phyloP scores from a whole-genome alignment of 2,329 filamentous ascomycete species.

The Juglanconis sp. region DNA sequence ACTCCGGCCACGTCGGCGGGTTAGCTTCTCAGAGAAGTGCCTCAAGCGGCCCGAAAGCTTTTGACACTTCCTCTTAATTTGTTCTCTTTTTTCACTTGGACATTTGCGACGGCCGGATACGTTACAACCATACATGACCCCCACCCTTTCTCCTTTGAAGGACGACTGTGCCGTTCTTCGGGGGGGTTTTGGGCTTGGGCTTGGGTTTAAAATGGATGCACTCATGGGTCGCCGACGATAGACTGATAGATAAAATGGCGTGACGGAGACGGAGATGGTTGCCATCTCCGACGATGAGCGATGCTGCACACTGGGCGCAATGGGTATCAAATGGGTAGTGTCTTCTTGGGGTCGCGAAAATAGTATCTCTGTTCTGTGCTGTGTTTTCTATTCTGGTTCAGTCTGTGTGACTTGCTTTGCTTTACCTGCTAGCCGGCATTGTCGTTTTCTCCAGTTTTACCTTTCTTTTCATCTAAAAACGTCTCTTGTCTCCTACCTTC shows the following conservation, averaged over 20 bases:
- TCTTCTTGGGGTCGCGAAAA: slow-evolving; percentile 14
- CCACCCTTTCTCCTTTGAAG: slow-evolving; percentile 5
- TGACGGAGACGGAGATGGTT: neutral
- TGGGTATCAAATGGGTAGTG: slow-evolving; percentile 13
- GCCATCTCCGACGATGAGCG: neutral
- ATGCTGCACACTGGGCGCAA: slow-evolving; percentile 10
- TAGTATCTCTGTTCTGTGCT: neutral
- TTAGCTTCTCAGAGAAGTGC: slow-evolving; percentile 5
- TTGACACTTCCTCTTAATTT: neutral
- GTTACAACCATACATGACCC: slow-evolving; percentile 12
- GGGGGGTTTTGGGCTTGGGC: neutral
- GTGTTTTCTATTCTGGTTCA: neutral
- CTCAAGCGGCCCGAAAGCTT: neutral
- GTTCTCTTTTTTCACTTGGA: neutral
- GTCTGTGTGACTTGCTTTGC: neutral
- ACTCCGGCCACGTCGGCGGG: slow-evolving; percentile 6
- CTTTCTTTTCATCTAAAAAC: too few species aligned
- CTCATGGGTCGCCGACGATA: slow-evolving; percentile 5
- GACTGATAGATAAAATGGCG: slow-evolving; percentile 10
- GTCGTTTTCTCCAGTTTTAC: neutral
- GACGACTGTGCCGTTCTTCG: slow-evolving; percentile 10
- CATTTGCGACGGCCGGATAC: neutral
- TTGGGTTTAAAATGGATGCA: slow-evolving; percentile 4
- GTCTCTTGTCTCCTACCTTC: too few species aligned
- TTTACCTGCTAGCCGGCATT: neutral